Percentiles rank a stretch among this genome's conserved stretches.
phyloP scores from a whole-genome alignment of 345 rosid genomes.

The Boechera retrofracta region DNA sequence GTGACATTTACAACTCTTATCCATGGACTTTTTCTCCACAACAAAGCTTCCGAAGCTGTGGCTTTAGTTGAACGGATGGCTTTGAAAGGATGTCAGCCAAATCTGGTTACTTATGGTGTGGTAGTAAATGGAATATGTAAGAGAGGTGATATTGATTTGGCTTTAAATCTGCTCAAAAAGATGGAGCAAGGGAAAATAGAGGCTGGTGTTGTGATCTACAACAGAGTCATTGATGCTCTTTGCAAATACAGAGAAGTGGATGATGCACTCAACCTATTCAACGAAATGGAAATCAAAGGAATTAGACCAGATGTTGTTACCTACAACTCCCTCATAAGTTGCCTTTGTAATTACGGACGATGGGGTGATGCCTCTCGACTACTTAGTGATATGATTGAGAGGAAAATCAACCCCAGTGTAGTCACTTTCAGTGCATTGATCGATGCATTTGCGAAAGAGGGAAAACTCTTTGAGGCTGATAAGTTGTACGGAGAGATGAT shows the following conservation, averaged over 20 bases:
- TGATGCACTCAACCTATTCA: slow-evolving; percentile 4
- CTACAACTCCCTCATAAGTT: not conserved
- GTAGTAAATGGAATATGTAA: not conserved
- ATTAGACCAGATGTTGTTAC: not conserved
- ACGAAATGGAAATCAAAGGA: not conserved
- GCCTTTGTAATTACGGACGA: slow-evolving; percentile 10
- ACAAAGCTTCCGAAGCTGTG: not conserved
- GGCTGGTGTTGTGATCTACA: not conserved
- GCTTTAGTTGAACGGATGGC: not conserved
- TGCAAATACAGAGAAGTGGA: not conserved
- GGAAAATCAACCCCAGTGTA: not conserved
- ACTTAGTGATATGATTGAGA: not conserved
- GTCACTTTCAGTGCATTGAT: not conserved
- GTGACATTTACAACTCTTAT: not conserved
- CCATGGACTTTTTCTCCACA: slow-evolving; percentile 20
- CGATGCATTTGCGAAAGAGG: not conserved
- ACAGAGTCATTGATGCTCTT: slow-evolving; percentile 1
- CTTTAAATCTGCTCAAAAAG: slow-evolving; percentile 12
- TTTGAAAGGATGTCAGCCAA: not conserved
- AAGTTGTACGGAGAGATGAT: not conserved
- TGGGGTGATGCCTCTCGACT: not conserved
- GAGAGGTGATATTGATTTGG: slow-evolving; percentile 12
- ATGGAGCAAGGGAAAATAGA: not conserved
- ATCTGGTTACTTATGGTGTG: not conserved
- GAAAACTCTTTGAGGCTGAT: not conserved